These are phyloP conservation scores for Lomentospora prolificans DNA, from an alignment of 2,329 filamentous ascomycete genomes.

Conservation along the genomic window DNA sequence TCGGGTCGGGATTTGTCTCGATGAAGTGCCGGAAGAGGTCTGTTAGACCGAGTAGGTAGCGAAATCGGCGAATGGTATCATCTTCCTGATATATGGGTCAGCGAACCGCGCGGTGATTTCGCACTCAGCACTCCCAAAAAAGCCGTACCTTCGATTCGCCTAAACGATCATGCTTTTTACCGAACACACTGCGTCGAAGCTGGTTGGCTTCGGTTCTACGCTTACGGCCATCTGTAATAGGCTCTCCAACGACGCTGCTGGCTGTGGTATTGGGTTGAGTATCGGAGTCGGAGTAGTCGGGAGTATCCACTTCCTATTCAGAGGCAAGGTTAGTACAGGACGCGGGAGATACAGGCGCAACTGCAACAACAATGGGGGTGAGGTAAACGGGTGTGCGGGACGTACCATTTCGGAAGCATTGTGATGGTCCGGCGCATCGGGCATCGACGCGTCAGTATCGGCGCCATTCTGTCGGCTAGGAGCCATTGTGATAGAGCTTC, in stretches of 20 bases:
- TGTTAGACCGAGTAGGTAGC: slow-evolving; percentile 87
- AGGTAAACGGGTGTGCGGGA: slow-evolving; percentile 5
- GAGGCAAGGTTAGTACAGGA: background rate
- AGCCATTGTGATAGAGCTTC: slow-evolving; percentile 35
- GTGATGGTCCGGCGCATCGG: slow-evolving; percentile 42
- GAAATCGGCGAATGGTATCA: slow-evolving; percentile 87
- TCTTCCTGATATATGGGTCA: slow-evolving; percentile 55
- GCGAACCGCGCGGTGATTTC: slow-evolving; percentile 9
- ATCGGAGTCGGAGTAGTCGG: slow-evolving; percentile 57
- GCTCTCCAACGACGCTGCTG: slow-evolving; percentile 78
- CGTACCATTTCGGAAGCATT: slow-evolving; percentile 41
- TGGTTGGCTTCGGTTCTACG: slow-evolving; percentile 79
- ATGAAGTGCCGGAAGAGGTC: slow-evolving; percentile 99
- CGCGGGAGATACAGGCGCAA: background rate
- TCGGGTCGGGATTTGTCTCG: slow-evolving; percentile 90
- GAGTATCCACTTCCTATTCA: slow-evolving; percentile 46
- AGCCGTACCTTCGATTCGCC: slow-evolving; percentile 76
- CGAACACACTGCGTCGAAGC: slow-evolving; percentile 83
- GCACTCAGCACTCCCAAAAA: slow-evolving; percentile 5
- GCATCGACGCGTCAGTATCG: slow-evolving; percentile 55
- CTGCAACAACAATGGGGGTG: background rate
- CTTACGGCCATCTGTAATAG: slow-evolving; percentile 65
- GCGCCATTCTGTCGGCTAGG: slow-evolving; percentile 42
- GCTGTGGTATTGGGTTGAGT: slow-evolving; percentile 61
- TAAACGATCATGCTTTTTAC: slow-evolving; percentile 86